phyloP scores from a whole-genome alignment of 1,284 basidiomycete species.

The Singerocomus inundabilis region DNA sequence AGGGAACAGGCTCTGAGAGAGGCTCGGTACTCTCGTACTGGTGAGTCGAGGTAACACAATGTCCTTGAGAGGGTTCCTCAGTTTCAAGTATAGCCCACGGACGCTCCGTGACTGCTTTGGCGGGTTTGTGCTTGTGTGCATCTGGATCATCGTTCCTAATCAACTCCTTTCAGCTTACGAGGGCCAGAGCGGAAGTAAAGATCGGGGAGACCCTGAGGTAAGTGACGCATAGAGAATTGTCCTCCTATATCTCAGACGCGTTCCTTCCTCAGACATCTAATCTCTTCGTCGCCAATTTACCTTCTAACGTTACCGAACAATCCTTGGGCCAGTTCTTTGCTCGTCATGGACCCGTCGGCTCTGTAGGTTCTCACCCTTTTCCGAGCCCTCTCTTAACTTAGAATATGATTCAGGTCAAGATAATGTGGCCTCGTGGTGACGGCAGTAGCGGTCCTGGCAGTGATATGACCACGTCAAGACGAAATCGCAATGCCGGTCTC shows the following conservation, averaged over 20 bases:
- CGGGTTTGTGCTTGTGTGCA: conserved; percentile 49
- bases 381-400: background rate
- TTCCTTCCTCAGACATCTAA: conserved; percentile 74
- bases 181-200: conserved; percentile 84
- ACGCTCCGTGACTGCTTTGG: conserved; percentile 82
- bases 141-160: conserved; percentile 1
- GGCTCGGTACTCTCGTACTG: conserved; percentile 70
- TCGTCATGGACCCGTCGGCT: conserved; percentile 65
- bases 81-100: conserved; percentile 38
- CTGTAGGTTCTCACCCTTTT: conserved; percentile 41
- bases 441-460: conserved; percentile 62
- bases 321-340: conserved; percentile 86
- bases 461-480: conserved; percentile 69
- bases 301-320: conserved; percentile 80
- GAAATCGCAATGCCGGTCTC: conserved; percentile 68
- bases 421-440: conserved; percentile 91
- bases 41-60: conserved; percentile 39
- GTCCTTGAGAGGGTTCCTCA: background rate
- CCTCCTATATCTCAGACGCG: conserved; percentile 3
- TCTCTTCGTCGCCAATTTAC: conserved; percentile 90
- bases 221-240: conserved; percentile 9
- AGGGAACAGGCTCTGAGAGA: conserved; percentile 93
- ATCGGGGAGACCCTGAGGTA: conserved; percentile 80
- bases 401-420: conserved; percentile 64
- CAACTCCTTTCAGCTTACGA: conserved; percentile 61